Conservation (phyloP, 2,329 filamentous ascomycete species). For the Ceratocystis destructans region DNA sequence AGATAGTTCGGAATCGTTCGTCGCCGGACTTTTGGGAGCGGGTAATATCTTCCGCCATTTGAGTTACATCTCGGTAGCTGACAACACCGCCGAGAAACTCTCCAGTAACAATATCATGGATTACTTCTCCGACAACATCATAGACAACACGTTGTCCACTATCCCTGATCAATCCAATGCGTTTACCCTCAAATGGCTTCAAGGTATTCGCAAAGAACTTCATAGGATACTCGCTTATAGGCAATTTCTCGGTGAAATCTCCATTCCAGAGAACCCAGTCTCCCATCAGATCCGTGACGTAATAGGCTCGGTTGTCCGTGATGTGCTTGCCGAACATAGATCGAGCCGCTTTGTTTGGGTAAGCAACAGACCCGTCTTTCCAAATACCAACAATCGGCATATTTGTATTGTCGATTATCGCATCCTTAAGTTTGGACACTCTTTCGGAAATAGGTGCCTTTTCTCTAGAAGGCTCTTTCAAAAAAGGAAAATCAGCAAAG, state of each 20-base stretch:
- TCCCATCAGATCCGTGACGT: conserved; percentile 39
- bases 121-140: conserved; percentile 53
- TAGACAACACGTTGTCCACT: conserved; percentile 39
- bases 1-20: conserved; percentile 60
- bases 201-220: conserved; percentile 48
- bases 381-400: conserved; percentile 68
- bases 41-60: conserved; percentile 53
- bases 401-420: conserved; percentile 58
- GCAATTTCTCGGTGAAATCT: conserved; percentile 47
- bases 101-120: conserved; percentile 51
- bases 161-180: conserved; percentile 49
- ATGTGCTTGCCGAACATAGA: conserved; percentile 35
- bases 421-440: conserved; percentile 61
- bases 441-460: conserved; percentile 58
- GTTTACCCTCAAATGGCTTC: conserved; percentile 42
- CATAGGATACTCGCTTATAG: conserved; percentile 51
- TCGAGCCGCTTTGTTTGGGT: conserved; percentile 55
- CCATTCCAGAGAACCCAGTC: conserved; percentile 51
- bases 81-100: conserved; percentile 63
- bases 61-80: conserved; percentile 58
- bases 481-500: background rate
- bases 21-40: conserved; percentile 58
- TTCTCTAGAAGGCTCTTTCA: background rate
- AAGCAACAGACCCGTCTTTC: conserved; percentile 61
- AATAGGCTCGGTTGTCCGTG: conserved; percentile 25